Evolutionary conservation across 1,139 yeast species (phyloP).

Genomic region (Schizosaccharomyces versatilis): DNA sequence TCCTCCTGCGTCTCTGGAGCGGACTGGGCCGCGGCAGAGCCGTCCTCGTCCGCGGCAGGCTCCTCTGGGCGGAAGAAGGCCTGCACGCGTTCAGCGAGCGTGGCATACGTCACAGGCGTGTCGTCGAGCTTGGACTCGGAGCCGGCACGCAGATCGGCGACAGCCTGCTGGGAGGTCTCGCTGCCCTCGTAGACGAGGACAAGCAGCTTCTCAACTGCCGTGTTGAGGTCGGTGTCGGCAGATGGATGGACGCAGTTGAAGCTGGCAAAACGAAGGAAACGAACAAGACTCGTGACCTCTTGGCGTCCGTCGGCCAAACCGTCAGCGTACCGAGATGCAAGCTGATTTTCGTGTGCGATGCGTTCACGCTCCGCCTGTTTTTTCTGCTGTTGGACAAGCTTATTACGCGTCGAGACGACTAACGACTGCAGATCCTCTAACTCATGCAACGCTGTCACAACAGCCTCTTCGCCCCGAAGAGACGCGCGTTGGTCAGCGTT

Average conservation of each 20-base stretch:
- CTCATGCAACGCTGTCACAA: constrained; percentile 1
- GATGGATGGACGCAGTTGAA: constrained; percentile 1
- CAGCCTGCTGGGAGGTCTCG: neutral
- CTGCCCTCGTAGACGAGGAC: neutral
- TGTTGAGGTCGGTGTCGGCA: neutral
- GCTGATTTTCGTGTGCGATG: neutral
- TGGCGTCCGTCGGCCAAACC: neutral
- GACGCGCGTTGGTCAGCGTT: neutral
- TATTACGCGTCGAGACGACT: neutral
- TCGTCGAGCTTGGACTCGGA: neutral
- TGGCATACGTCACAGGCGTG: neutral
- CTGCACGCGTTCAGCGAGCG: neutral
- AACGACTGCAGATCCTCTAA: neutral
- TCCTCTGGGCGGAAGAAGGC: neutral
- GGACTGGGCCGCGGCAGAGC: neutral
- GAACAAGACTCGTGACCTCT: neutral
- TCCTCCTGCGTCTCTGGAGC: neutral
- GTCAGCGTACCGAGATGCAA: neutral
- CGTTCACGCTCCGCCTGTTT: neutral
- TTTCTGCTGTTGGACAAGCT: neutral
- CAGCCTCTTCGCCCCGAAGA: neutral
- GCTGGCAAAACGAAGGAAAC: constrained; percentile 1
- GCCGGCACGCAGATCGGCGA: neutral
- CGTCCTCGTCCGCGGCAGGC: neutral
- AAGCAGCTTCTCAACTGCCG: neutral